phyloP scores from a whole-genome alignment of 1,284 basidiomycete genomes.

The Golubevia sp. region DNA sequence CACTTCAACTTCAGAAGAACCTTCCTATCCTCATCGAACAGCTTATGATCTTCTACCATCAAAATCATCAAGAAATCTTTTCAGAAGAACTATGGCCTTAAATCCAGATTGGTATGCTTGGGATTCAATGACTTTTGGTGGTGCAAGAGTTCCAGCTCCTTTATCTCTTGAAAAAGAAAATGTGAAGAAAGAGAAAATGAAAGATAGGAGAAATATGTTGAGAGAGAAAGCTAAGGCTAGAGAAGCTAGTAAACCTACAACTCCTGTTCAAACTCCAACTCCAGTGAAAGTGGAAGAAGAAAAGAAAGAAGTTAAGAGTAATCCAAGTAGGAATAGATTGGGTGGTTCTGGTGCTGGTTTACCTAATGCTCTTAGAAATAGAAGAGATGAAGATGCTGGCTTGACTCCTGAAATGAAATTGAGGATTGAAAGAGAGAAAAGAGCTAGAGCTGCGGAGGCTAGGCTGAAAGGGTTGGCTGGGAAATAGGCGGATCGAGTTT shows the following conservation, averaged over 20 bases:
- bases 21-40: slow-evolving; percentile 27
- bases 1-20: not conserved
- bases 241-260: slow-evolving; percentile 14
- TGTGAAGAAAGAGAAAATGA: slow-evolving; percentile 33
- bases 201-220: slow-evolving; percentile 43
- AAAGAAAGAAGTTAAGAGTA: not conserved
- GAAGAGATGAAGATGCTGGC: slow-evolving; percentile 30
- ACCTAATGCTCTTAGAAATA: slow-evolving; percentile 21
- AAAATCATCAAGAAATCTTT: slow-evolving; percentile 45
- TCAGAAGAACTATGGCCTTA: slow-evolving; percentile 53
- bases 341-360: not conserved
- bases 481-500: too few species aligned
- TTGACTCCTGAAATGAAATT: slow-evolving; percentile 50
- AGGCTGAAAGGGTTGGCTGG: slow-evolving; percentile 32
- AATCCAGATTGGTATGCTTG: slow-evolving; percentile 44
- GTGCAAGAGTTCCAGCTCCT: slow-evolving; percentile 49
- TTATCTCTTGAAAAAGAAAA: slow-evolving; percentile 56
- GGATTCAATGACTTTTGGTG: slow-evolving; percentile 40
- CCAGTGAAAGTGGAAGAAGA: slow-evolving; percentile 2
- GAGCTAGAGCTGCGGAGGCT: slow-evolving; percentile 56
- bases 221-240: slow-evolving; percentile 39
- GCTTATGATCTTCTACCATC: slow-evolving; percentile 50
- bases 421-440: slow-evolving; percentile 56
- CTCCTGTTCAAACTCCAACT: not conserved
- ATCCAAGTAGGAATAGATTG: not conserved